A percentile compares a stretch with the other conserved stretches of the same genome.
These are phyloP conservation scores for Oryza coarctata DNA, from an alignment of 176 grass and related monocot species.

Conservation along the genomic window DNA sequence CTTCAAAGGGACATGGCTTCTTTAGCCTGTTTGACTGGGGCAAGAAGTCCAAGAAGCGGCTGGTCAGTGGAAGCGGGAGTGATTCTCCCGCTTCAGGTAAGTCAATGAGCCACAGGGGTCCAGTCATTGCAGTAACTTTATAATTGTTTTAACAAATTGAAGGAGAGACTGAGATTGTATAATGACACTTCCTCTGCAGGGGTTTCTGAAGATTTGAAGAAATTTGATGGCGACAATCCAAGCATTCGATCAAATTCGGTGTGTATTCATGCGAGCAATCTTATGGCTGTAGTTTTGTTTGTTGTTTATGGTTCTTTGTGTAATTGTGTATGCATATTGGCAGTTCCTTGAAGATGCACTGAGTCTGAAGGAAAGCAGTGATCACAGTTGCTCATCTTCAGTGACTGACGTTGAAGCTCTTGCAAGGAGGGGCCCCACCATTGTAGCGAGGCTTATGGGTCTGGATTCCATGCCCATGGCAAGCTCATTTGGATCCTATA, in stretches of 20 bases:
- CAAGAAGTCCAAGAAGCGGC: constrained; percentile 73
- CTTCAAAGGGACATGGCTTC: constrained; percentile 72
- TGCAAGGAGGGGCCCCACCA: constrained; percentile 48
- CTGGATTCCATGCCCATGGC: constrained; percentile 73
- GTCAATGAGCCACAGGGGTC: background rate
- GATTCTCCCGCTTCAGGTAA: constrained; percentile 32
- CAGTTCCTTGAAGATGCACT: constrained; percentile 69
- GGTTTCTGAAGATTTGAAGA: constrained; percentile 39
- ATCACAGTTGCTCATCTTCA: constrained; percentile 71
- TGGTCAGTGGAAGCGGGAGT: constrained; percentile 39
- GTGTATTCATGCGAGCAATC: background rate
- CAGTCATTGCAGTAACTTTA: background rate
- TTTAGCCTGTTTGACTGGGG: constrained; percentile 84
- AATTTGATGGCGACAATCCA: constrained; percentile 29
- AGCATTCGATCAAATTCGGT: constrained; percentile 50
- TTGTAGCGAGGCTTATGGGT: constrained; percentile 93
- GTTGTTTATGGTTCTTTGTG: background rate
- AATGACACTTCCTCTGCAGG: constrained; percentile 29
- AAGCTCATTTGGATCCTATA: constrained; percentile 45
- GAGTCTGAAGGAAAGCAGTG: constrained; percentile 64
- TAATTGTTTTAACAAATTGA: constrained; percentile 4
- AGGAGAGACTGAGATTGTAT: background rate
- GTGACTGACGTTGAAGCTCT: constrained; percentile 61
- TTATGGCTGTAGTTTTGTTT: background rate
- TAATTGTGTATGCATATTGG: constrained; percentile 1